Evolutionary conservation across 495 filamentous ascomycete species (phyloP).

Genomic region (Penicillium robsamsonii): DNA sequence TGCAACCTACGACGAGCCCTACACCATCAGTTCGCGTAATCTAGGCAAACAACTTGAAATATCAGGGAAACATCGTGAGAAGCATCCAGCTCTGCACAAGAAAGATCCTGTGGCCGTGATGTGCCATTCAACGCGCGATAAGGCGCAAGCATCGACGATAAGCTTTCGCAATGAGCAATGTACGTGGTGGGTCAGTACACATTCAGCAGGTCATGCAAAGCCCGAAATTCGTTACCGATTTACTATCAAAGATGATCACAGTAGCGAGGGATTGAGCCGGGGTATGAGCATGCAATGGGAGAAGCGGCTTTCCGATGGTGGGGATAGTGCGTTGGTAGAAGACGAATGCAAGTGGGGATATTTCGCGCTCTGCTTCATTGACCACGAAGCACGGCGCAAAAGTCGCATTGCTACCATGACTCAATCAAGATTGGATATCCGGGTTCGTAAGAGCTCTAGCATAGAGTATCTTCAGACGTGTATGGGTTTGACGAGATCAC

Average conservation of each 20-base stretch:
- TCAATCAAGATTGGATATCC: background rate
- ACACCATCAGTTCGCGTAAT: background rate
- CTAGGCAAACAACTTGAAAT: background rate
- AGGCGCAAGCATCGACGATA: background rate
- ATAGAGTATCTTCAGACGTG: background rate
- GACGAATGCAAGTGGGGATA: background rate
- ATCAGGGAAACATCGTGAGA: background rate
- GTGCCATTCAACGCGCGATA: background rate
- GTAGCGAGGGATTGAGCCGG: background rate
- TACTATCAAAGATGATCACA: background rate
- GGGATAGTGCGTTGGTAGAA: background rate
- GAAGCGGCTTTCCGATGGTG: background rate
- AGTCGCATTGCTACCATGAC: background rate
- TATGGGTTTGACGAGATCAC: background rate
- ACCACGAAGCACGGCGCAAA: background rate
- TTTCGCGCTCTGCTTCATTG: background rate
- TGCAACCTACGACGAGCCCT: background rate
- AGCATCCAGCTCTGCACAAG: background rate
- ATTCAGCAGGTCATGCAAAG: background rate
- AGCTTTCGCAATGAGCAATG: background rate
- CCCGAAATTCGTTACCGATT: background rate
- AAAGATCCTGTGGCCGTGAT: background rate
- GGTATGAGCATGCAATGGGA: background rate
- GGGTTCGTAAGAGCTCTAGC: background rate
- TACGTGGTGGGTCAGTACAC: background rate